These are phyloP conservation scores for Tulasnella sp. DNA, from an alignment of 768 basidiomycete genomes.

Conservation along the genomic window DNA sequence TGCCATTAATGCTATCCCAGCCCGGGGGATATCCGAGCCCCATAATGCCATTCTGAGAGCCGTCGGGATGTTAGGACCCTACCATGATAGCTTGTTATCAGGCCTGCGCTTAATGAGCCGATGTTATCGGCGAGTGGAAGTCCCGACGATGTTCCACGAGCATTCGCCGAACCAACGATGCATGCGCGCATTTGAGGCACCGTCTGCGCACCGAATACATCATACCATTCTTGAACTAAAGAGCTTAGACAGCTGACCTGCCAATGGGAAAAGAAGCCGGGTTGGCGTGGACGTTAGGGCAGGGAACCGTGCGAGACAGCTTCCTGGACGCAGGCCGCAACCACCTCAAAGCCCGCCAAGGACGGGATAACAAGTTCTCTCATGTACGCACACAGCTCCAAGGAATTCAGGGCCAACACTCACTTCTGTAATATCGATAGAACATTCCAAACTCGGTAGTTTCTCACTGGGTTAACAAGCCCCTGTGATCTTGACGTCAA, in stretches of 20 bases:
- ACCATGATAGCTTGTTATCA: background rate
- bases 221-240: background rate
- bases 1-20: background rate
- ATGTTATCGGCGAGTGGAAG: background rate
- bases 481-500: background rate
- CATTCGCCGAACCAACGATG: background rate
- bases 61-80: conserved; percentile 9
- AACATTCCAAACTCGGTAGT: background rate
- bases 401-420: background rate
- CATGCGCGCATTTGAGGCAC: background rate
- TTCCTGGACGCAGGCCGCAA: background rate
- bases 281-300: background rate
- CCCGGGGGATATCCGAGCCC: background rate
- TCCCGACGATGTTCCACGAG: conserved; percentile 13
- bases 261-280: background rate
- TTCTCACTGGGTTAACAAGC: background rate
- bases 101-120: background rate
- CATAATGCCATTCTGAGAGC: background rate
- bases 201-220: background rate
- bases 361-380: background rate
- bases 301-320: background rate
- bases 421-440: conserved; percentile 3
- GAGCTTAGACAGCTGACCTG: background rate
- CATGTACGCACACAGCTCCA: background rate
- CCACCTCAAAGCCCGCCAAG: background rate